Evolutionary conservation across 2,329 filamentous ascomycete species (phyloP), one percentile per base, ranked within the genome.

Genomic region (Pestalotiopsis sp.): DNA sequence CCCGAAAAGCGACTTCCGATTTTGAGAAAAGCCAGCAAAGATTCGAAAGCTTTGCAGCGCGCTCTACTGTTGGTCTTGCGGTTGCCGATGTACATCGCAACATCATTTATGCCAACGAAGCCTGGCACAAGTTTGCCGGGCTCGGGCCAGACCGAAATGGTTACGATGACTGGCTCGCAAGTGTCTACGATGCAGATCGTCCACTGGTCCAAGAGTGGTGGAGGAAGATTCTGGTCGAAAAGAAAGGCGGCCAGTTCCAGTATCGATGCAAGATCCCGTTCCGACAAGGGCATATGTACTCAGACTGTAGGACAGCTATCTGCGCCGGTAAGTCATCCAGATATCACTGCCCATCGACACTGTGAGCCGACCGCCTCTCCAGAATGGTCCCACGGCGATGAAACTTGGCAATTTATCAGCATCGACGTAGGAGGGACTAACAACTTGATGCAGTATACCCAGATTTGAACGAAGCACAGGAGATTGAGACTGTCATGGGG

Each of bases 31-130:
- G 73, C 64, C 73, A 75, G 52, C 68, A 68, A 66, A 71, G 71
- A 39, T 74, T 75, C 40, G 70, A 67, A n/a, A 71, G 69, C 3
- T 75, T 75, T 44, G 73, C 74, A 1, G 73, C 73, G 44, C 70
- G 74, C 44, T 75, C 73, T 1, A 70, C 73, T 3, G 71, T 73
- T n/a, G 73, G 74, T 2, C 69, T 75, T 10, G 72, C 73, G 1
- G 69, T 74, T 17, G 68, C 67, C 1, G 71, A 72, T n/a, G 52
- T 63, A 1, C 59, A 75, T 52, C 70, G 72, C 39, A 71, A 71
- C 58, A 68, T 75, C 4, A 57, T 72, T 14, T 75, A 74, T 48
- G 74, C 73, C 14, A 75, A 75, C 30, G 73, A 75, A n/a, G 70
- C 70, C 1, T 75, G 73, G 72, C 72, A 74, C 20, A 70, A 67